Evolutionary conservation across 192 early-diverging fungal species (phyloP), one percentile per base, ranked within the genome.

Genomic region (Chytriomyces sp.): DNA sequence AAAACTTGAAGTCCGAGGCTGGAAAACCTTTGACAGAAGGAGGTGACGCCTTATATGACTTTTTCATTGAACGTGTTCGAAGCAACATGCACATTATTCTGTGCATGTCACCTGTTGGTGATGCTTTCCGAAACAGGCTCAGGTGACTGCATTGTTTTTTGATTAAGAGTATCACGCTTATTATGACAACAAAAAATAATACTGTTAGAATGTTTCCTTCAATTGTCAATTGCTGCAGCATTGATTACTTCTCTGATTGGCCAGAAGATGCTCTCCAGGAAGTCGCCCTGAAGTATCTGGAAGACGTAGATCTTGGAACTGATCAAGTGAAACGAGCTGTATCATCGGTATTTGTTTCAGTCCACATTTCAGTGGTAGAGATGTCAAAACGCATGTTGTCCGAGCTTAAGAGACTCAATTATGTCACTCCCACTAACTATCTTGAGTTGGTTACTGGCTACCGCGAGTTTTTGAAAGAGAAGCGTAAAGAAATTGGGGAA

Each of bases 231-330:
- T 87, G 86, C 63, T 80, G 78, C 26, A 85, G 83, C 32, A 87
- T 87, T 54, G 86, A 87, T 59, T 87, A 81, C 81, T 87, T 87
- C 67, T 82, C 83, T 5, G 86, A 87, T 57, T 87, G 86, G 86
- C 83, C 81, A 10, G 86, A 88, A 72, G 84, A 84, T 58, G 81
- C 84, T 2, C 75, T 86, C 37, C 37, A 82, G 40, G 84, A 86
- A 76, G 86, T 87, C 30, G 82, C 86, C 6, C 54, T 73, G 8
- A 84, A 81, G 56, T 87, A 86, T 67, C 60, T 87, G 3, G 78
- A 83, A 26, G 76, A 76, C 54, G 64, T 84, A 32, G 82, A 87
- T 73, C 67, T 87, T 12, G 82, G 82, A 22, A 38, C 81, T 3
- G 86, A 87, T 53, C 30, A 36, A n/a, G 57, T 77, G 1, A 78